These are phyloP conservation scores for Epithemia pelagica DNA, from an alignment of 108 stramenopile species.

Conservation along the genomic window DNA sequence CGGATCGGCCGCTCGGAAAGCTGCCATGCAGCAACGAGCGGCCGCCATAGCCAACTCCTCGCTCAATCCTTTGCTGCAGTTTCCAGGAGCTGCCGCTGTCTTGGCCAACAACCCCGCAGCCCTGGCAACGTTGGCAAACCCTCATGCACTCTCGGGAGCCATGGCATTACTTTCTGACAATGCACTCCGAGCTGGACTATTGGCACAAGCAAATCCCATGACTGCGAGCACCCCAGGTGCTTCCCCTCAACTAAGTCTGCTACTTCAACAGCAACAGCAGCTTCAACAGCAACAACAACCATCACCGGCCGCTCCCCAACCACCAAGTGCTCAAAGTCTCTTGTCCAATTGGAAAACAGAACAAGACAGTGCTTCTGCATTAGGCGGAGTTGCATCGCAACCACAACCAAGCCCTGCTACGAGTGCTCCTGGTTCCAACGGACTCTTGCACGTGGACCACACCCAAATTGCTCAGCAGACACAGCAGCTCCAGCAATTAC, in stretches of 20 bases:
- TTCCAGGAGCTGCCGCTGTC: constrained; percentile 25
- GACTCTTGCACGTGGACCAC: background rate
- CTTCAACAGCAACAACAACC: constrained; percentile 25
- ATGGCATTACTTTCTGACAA: constrained; percentile 9
- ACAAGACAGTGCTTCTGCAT: background rate
- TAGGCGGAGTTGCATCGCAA: background rate
- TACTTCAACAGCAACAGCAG: constrained; percentile 30
- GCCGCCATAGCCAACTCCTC: constrained; percentile 20
- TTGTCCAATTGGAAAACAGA: background rate
- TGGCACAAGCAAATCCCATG: constrained; percentile 24
- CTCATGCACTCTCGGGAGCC: constrained; percentile 5
- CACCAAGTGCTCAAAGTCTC: background rate
- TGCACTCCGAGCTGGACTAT: constrained; percentile 12
- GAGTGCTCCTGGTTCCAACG: background rate
- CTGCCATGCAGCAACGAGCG: constrained; percentile 38
- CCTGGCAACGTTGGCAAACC: constrained; percentile 4
- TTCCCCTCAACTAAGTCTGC: constrained; percentile 9
- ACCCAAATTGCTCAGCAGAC: background rate
- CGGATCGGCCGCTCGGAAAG: constrained; percentile 58
- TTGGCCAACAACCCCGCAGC: constrained; percentile 2
- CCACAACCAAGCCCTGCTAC: background rate
- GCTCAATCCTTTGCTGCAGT: constrained; percentile 18
- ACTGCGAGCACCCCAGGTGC: constrained; percentile 8
- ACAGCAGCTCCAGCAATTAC: constrained; percentile 7
- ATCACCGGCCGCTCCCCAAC: constrained; percentile 14